Evolutionary conservation across 352 stramenopile species (phyloP).

Genomic region (Globisporangium abappressorium): DNA sequence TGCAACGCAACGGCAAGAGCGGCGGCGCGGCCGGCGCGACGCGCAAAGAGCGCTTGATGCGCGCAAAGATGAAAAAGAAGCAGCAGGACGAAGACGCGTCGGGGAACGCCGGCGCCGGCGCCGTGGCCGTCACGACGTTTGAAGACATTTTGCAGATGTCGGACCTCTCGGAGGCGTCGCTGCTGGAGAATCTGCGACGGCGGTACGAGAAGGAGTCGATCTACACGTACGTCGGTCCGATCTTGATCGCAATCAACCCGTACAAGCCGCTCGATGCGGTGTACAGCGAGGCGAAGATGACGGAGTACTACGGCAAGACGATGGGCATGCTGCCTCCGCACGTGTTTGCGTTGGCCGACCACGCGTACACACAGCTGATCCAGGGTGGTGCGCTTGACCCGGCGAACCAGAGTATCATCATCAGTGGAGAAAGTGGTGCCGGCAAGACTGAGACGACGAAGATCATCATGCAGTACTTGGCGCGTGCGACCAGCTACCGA

Average conservation of each 20-base stretch:
- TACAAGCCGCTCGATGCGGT: slow-evolving; percentile 75
- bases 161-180: slow-evolving; percentile 85
- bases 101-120: slow-evolving; percentile 18
- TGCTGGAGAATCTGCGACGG: slow-evolving; percentile 85
- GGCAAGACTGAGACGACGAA: slow-evolving; percentile 92
- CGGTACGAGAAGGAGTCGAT: slow-evolving; percentile 93
- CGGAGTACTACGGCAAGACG: slow-evolving; percentile 84
- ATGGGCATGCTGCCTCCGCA: slow-evolving; percentile 83
- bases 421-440: slow-evolving; percentile 89
- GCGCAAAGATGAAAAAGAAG: slow-evolving; percentile 88
- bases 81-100: slow-evolving; percentile 62
- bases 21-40: slow-evolving; percentile 31
- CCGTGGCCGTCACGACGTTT: slow-evolving; percentile 36
- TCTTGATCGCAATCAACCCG: slow-evolving; percentile 91
- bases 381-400: slow-evolving; percentile 75
- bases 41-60: slow-evolving; percentile 82
- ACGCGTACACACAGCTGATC: slow-evolving; percentile 89
- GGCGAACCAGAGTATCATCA: slow-evolving; percentile 91
- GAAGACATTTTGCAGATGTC: slow-evolving; percentile 90
- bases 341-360: slow-evolving; percentile 89
- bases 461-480: slow-evolving; percentile 91
- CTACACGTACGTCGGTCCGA: slow-evolving; percentile 92
- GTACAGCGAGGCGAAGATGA: slow-evolving; percentile 83
- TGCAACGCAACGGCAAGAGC: slow-evolving; percentile 35
- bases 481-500: slow-evolving; percentile 70